phyloP scores from a whole-genome alignment of 352 stramenopile genomes.

The Phytophthora cajani region DNA sequence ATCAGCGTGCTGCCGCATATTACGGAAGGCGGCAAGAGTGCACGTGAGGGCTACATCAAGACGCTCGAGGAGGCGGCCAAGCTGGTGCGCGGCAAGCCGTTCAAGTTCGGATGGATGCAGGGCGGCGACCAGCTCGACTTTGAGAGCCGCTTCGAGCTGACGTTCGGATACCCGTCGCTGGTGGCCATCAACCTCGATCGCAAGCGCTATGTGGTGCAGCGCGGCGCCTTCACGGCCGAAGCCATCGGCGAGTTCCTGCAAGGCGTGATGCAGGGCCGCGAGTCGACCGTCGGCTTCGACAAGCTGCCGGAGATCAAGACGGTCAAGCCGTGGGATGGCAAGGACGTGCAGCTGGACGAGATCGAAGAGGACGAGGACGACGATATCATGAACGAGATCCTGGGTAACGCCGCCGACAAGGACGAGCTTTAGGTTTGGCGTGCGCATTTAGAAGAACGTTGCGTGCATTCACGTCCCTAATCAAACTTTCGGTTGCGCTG shows the following conservation, averaged over 20 bases:
- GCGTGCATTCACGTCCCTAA: conserved; percentile 16
- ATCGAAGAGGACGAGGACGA: conserved; percentile 85
- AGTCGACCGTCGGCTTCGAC: conserved; percentile 69
- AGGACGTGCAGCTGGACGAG: conserved; percentile 78
- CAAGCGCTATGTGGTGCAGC: conserved; percentile 86
- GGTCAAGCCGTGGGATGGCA: conserved; percentile 79
- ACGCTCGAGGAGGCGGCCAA: conserved; percentile 86
- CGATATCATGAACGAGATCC: conserved; percentile 89
- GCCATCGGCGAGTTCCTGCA: conserved; percentile 82
- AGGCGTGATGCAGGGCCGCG: conserved; percentile 70
- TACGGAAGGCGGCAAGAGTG: conserved; percentile 84
- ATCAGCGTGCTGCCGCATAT: conserved; percentile 92
- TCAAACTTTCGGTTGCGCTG: conserved; percentile 17
- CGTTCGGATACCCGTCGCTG: conserved; percentile 92
- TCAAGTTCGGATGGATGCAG: conserved; percentile 93
- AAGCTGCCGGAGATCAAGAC: conserved; percentile 69
- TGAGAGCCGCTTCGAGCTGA: conserved; percentile 88
- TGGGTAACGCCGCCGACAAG: conserved; percentile 63
- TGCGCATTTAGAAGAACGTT: conserved; percentile 27
- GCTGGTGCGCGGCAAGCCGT: conserved; percentile 88
- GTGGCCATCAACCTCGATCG: conserved; percentile 90
- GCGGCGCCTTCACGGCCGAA: conserved; percentile 68
- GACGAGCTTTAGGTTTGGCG: conserved; percentile 72
- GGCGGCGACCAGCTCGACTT: conserved; percentile 86
- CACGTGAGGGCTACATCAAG: conserved; percentile 84